A percentile compares a stretch with the other conserved stretches of the same genome.
These are phyloP conservation scores for Shiraia sp. DNA, from an alignment of 2,329 filamentous ascomycete genomes.

Conservation along the genomic window DNA sequence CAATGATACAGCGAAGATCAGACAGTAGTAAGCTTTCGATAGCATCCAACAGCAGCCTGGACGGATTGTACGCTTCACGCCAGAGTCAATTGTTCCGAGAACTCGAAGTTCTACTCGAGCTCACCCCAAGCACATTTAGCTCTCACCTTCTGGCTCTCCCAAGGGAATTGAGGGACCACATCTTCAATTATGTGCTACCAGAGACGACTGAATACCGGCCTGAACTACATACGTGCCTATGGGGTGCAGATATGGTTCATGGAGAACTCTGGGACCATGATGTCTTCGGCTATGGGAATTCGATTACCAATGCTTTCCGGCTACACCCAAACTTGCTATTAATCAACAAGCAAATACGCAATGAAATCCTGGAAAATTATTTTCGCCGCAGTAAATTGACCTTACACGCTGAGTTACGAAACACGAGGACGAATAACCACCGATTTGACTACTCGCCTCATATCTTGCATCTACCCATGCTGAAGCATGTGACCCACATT, in stretches of 20 bases:
- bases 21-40: slow-evolving; percentile 27
- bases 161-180: slow-evolving; percentile 28
- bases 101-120: slow-evolving; percentile 38
- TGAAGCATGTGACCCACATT: slow-evolving; percentile 33
- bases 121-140: slow-evolving; percentile 37
- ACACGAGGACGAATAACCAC: slow-evolving; percentile 31
- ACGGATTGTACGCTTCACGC: slow-evolving; percentile 33
- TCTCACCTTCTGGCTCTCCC: slow-evolving; percentile 39
- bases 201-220: slow-evolving; percentile 17
- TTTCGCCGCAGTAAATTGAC: slow-evolving; percentile 35
- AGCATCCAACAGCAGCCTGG: slow-evolving; percentile 27
- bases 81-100: slow-evolving; percentile 40
- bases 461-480: slow-evolving; percentile 34
- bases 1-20: slow-evolving; percentile 11
- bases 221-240: slow-evolving; percentile 41
- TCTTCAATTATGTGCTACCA: slow-evolving; percentile 35
- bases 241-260: slow-evolving; percentile 39
- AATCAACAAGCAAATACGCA: slow-evolving; percentile 37
- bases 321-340: slow-evolving; percentile 30
- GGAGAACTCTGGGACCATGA: slow-evolving; percentile 40
- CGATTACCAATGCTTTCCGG: slow-evolving; percentile 23
- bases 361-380: slow-evolving; percentile 34
- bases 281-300: slow-evolving; percentile 34
- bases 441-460: slow-evolving; percentile 42
- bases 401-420: slow-evolving; percentile 40